Base-by-base conservation (phyloP, 768 basidiomycete genomes). In the Rhizopogon rudus region DNA sequence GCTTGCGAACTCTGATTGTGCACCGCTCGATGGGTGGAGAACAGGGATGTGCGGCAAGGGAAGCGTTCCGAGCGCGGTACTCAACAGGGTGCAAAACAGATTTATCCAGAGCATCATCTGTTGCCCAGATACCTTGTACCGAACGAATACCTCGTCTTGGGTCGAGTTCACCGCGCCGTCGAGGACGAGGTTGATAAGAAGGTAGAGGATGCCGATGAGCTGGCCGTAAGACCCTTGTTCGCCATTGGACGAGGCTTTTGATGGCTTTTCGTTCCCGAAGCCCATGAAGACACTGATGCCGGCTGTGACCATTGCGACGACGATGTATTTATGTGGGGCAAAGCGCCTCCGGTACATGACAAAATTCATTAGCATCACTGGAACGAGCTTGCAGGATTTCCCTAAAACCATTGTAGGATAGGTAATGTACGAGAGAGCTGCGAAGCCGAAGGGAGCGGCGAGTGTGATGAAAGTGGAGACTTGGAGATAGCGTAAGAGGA, bases 61-160 rank as follows among this genome's bases (percentile, higher is more conserved):
- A 46, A 92, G 77, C 6, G 88, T 67, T 28, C 86, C 81, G 28
- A 97, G 83, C 10, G 84, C 66, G 1, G 80, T 75, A 20, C 90
- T 86, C 54, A 92, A 68, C 39, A 86, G 57, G 3, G 93, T 91
- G 72, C 88, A 87, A 74, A 95, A 87, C 28, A 89, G 61, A 67
- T 94, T 96, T 72, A 99, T 96, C 84, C 86, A 96, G 68, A 98
- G 87, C 97, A 99, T 98, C 95, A 99, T 98, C 67, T 99, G 97
- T 70, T 97, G 94, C 7, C 97, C 97, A 3, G 82, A 75, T 43
- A 83, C 77, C 17, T 82, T 82, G 73, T 89, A 84, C 12, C 79
- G 76, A 25, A 84, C 76, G 72, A 99, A 98, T 56, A 99, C 88
- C 72, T 98, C 91, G 70, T 99, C 97, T 69, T 99, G 97, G 2